These are phyloP conservation scores for Collybia nuda DNA, from an alignment of 768 basidiomycete genomes.

Conservation along the genomic window DNA sequence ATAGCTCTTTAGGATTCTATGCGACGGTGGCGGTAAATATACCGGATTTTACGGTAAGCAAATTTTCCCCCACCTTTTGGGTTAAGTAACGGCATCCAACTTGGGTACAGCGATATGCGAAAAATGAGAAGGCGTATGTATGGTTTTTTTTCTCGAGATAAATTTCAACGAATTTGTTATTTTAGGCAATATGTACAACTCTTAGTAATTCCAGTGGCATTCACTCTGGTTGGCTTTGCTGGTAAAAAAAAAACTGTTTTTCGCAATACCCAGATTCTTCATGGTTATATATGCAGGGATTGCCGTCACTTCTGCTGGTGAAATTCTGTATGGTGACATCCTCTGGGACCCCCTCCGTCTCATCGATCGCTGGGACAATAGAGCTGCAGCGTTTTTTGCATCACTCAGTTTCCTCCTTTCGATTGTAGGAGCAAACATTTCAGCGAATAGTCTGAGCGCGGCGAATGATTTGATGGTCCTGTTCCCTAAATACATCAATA, in stretches of 20 bases:
- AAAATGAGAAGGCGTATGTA: conserved; percentile 58
- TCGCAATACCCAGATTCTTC: background rate
- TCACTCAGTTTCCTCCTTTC: conserved; percentile 73
- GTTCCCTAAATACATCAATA: conserved; percentile 76
- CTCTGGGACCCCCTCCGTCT: conserved; percentile 77
- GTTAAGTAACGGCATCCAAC: background rate
- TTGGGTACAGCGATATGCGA: conserved; percentile 65
- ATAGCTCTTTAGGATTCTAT: conserved; percentile 75
- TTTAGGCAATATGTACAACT: conserved; percentile 72
- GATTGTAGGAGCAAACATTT: conserved; percentile 72
- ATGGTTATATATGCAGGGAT: conserved; percentile 42
- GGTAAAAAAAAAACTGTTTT: conserved; percentile 26
- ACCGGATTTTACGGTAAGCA: conserved; percentile 71
- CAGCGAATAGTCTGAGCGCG: conserved; percentile 70
- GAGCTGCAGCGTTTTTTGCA: conserved; percentile 83
- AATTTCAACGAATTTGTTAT: no score
- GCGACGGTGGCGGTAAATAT: conserved; percentile 77
- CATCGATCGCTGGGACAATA: conserved; percentile 82
- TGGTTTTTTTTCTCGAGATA: no score
- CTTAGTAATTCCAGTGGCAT: conserved; percentile 72
- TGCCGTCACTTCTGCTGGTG: conserved; percentile 76
- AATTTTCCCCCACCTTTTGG: background rate
- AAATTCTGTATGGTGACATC: conserved; percentile 62
- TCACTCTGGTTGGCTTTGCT: conserved; percentile 75
- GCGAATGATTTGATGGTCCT: conserved; percentile 88